Conservation (phyloP, 169 alveolate genomes). For the Cryptosporidium baileyi region DNA sequence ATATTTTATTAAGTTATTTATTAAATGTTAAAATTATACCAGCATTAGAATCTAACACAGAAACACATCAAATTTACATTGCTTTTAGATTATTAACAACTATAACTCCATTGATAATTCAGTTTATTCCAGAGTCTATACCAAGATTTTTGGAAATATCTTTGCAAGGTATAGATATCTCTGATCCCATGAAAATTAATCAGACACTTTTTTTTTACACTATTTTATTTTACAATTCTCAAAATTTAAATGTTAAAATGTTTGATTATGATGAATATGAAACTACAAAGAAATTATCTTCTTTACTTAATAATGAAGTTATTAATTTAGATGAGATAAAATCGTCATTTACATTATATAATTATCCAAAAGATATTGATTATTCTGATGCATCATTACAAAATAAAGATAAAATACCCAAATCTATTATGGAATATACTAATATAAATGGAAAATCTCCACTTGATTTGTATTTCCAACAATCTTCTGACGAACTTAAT, state of each 20-base stretch:
- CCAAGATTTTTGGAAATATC: conserved; percentile 30
- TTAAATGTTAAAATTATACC: conserved; percentile 41
- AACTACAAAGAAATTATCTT: neutral
- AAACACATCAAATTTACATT: conserved; percentile 43
- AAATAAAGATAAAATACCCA: conserved; percentile 7
- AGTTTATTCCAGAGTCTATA: conserved; percentile 39
- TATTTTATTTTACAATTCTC: conserved; percentile 17
- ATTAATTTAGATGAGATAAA: neutral
- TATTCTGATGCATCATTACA: conserved; percentile 6
- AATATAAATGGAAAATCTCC: conserved; percentile 22
- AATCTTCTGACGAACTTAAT: neutral
- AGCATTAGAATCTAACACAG: conserved; percentile 39
- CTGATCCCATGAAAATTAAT: conserved; percentile 58
- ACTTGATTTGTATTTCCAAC: neutral
- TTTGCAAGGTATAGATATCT: conserved; percentile 57
- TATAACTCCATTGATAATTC: conserved; percentile 33
- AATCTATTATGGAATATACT: neutral
- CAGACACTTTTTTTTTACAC: conserved; percentile 37
- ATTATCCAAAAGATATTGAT: conserved; percentile 15
- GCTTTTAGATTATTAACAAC: conserved; percentile 60
- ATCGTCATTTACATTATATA: conserved; percentile 2
- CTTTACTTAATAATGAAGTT: neutral
- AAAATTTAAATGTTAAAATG: neutral
- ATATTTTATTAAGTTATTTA: conserved; percentile 1
- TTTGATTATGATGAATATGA: conserved; percentile 33